Conservation (phyloP, 768 basidiomycete species). For the Boletus patriciae region DNA sequence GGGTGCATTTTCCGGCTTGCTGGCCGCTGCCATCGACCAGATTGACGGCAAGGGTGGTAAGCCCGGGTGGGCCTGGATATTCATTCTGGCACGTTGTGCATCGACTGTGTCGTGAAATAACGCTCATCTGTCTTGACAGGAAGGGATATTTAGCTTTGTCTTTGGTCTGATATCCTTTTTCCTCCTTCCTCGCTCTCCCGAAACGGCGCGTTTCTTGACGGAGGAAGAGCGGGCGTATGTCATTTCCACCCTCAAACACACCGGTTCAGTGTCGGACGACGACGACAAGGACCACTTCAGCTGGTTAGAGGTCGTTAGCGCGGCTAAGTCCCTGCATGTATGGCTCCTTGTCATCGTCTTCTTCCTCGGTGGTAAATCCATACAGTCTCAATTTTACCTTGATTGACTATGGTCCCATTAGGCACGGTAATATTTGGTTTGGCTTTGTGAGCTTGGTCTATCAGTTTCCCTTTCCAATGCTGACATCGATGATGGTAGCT, state of each 20-base stretch:
- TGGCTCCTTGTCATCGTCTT: constrained; percentile 49
- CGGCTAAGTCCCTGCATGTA: constrained; percentile 53
- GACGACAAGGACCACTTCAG: constrained; percentile 48
- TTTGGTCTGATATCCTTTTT: constrained; percentile 54
- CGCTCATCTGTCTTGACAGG: too few species aligned
- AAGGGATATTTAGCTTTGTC: constrained; percentile 22
- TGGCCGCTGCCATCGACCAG: too few species aligned
- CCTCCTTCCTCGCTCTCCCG: constrained; percentile 46
- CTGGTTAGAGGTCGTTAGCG: constrained; percentile 55
- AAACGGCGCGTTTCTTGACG: constrained; percentile 49
- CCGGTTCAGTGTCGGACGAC: constrained; percentile 40
- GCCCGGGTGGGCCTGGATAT: too few species aligned
- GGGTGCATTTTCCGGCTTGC: too few species aligned
- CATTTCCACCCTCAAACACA: constrained; percentile 20
- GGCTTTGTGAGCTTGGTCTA: constrained; percentile 23
- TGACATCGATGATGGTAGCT: constrained; percentile 41
- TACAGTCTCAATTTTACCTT: background rate
- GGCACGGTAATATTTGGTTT: constrained; percentile 18
- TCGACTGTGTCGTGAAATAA: too few species aligned
- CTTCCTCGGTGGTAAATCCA: constrained; percentile 49
- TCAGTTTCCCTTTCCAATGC: constrained; percentile 29
- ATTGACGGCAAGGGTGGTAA: too few species aligned
- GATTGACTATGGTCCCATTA: constrained; percentile 1
- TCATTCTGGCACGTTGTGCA: too few species aligned
- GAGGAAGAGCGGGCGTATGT: constrained; percentile 21